Evolutionary conservation across 176 grass and related monocot species (phyloP).

Genomic region (Carex scoparia): DNA sequence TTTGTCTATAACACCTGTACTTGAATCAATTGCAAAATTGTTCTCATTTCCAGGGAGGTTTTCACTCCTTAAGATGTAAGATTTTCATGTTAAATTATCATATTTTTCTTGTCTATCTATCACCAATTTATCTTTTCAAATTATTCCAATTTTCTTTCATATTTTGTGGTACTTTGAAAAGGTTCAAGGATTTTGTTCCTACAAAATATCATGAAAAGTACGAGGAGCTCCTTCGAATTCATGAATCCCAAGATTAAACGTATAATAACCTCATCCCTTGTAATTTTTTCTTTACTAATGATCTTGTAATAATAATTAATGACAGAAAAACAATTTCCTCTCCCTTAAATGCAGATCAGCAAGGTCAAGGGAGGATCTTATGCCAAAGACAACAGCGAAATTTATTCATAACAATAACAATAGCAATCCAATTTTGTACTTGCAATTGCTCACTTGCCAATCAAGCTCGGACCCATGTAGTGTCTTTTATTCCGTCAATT

Average conservation of each 20-base stretch:
- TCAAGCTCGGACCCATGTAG: background rate
- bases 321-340: background rate
- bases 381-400: background rate
- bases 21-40: slow-evolving; percentile 81
- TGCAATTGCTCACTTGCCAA: background rate
- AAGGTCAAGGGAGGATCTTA: background rate
- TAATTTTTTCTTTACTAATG: background rate
- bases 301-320: background rate
- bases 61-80: slow-evolving; percentile 80
- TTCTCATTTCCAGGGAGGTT: slow-evolving; percentile 57
- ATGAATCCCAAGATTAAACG: slow-evolving; percentile 35
- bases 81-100: slow-evolving; percentile 2
- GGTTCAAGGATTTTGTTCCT: slow-evolving; percentile 92
- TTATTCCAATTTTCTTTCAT: slow-evolving; percentile 27
- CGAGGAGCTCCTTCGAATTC: slow-evolving; percentile 55
- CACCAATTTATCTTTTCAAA: slow-evolving; percentile 30
- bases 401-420: background rate
- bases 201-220: slow-evolving; percentile 67
- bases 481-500: too few species aligned
- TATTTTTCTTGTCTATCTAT: background rate
- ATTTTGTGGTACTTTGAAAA: slow-evolving; percentile 25
- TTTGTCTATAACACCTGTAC: slow-evolving; percentile 47
- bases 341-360: background rate
- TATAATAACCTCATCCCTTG: background rate
- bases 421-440: background rate